Percentiles rank a stretch among this genome's conserved stretches.
Evolutionary conservation across 1,284 basidiomycete genomes (phyloP).

Genomic region (Pseudomicrostroma phylloplanum): DNA sequence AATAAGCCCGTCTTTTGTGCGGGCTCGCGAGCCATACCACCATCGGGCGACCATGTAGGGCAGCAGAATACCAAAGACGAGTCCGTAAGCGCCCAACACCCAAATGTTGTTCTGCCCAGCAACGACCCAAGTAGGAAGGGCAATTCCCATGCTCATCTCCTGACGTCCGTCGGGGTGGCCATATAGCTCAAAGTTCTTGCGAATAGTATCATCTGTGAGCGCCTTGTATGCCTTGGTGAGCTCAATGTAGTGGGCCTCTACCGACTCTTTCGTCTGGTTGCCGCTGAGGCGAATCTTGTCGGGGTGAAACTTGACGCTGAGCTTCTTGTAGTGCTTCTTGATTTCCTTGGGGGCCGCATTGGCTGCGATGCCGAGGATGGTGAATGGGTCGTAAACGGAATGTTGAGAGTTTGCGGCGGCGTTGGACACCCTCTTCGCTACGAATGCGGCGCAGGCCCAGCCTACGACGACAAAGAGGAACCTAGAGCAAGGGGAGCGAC

Average conservation of each 20-base stretch:
- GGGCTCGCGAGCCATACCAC: slow-evolving; percentile 91
- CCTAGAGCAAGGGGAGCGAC: slow-evolving; percentile 10
- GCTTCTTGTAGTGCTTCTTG: slow-evolving; percentile 89
- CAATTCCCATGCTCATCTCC: slow-evolving; percentile 90
- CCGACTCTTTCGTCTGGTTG: slow-evolving; percentile 84
- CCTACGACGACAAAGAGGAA: slow-evolving; percentile 58
- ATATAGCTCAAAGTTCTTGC: slow-evolving; percentile 82
- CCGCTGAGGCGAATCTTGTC: slow-evolving; percentile 80
- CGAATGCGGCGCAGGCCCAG: slow-evolving; percentile 68
- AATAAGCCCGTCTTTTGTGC: slow-evolving; percentile 87
- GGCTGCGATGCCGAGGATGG: slow-evolving; percentile 82
- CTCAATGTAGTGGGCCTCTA: slow-evolving; percentile 80
- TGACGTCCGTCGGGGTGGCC: slow-evolving; percentile 96
- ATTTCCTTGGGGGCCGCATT: slow-evolving; percentile 80
- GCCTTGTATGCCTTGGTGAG: slow-evolving; percentile 98
- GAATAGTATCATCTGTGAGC: slow-evolving; percentile 85
- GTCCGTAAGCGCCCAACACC: slow-evolving; percentile 80
- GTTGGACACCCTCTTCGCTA: slow-evolving; percentile 61
- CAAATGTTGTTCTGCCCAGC: slow-evolving; percentile 85
- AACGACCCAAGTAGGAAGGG: slow-evolving; percentile 87
- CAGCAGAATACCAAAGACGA: slow-evolving; percentile 77
- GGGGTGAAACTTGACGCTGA: slow-evolving; percentile 65
- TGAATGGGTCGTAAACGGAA: slow-evolving; percentile 76
- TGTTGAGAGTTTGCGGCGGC: slow-evolving; percentile 55
- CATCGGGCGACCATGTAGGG: slow-evolving; percentile 75